phyloP scores from a whole-genome alignment of 1,284 basidiomycete species.

The Tremellales sp. region DNA sequence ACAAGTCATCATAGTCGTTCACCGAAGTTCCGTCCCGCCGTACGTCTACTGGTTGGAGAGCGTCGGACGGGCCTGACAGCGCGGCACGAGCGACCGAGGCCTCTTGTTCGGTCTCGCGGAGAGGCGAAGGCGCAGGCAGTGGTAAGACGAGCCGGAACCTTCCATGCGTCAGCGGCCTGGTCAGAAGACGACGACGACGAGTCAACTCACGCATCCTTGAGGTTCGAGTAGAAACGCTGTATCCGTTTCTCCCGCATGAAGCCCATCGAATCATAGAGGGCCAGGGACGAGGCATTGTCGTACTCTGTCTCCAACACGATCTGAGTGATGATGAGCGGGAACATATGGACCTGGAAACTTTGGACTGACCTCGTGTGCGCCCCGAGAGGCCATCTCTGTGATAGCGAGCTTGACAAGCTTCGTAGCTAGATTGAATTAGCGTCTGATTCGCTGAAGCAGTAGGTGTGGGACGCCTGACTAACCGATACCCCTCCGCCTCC shows the following conservation, averaged over 20 bases:
- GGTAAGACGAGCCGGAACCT: slow-evolving; percentile 38
- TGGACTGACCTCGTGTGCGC: slow-evolving; percentile 69
- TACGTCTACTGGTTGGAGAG: no score
- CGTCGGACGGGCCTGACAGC: no score
- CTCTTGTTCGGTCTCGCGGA: slow-evolving; percentile 19
- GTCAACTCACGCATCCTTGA: slow-evolving; percentile 48
- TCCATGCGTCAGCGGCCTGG: neutral
- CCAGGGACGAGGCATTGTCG: slow-evolving; percentile 82
- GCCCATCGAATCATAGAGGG: slow-evolving; percentile 84
- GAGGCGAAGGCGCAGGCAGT: slow-evolving; percentile 11
- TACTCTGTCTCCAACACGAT: slow-evolving; percentile 95
- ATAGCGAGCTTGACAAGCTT: slow-evolving; percentile 73
- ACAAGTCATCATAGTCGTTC: no score
- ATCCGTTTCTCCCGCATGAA: slow-evolving; percentile 95
- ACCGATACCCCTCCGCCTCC: slow-evolving; percentile 88
- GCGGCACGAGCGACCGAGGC: no score
- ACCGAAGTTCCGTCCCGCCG: no score
- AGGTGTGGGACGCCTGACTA: no score
- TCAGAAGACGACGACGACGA: neutral
- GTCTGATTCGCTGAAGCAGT: slow-evolving; percentile 12
- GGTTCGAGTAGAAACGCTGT: slow-evolving; percentile 90
- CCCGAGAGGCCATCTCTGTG: slow-evolving; percentile 69
- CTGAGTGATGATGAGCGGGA: slow-evolving; percentile 49
- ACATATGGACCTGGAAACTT: neutral
- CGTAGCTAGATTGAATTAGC: slow-evolving; percentile 57